Base-by-base conservation (phyloP, 1,139 yeast species). In the Geotrichum australiense region DNA sequence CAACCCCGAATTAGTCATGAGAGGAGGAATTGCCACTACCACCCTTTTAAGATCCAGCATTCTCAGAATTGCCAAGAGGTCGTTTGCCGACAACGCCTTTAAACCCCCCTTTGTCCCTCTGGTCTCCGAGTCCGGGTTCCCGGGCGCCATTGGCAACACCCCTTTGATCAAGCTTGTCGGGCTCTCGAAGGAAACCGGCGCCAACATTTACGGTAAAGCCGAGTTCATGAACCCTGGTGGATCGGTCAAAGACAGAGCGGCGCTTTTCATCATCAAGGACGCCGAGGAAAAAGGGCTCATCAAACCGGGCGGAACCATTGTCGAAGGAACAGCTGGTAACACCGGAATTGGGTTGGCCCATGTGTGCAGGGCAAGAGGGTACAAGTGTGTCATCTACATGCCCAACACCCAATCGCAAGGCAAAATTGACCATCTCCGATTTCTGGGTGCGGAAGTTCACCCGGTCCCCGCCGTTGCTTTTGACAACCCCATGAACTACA, bases 201-300 rank as follows among this genome's bases (percentile, higher is more conserved):
- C 94, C 53, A 82, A 86, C 55, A 77, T 86, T 52, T 85, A 76
- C 58, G 96, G 85, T 40, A 86, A 86, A 60, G 94, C 94, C 11
- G 96, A 86, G 64, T 83, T 78, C 65, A 82, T 83, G 81, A 86
- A 87, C 63, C 96, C 96, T 2, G 96, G 96, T 37, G 96, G 96
- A 0, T 81, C 94, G 4, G 87, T 87, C 47, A 86, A 86, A 59
- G 96, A 86, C 60, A 72, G 96, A 46, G 96, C 96, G 5, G 96
- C 96, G 0, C 66, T 82, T 37, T 85, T 69, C 55, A 71, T 87
- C 45, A 69, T 86, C 45, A 72, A 80, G 54, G 89, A 82, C 53
- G 96, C 96, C 21, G 96, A 87, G 59, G 61, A 64, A 35, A 70
- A 69, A 48, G 94, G 94, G 1, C 64, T 73, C 46, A 66, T 84